A percentile compares a stretch with the other conserved stretches of the same genome.
Conservation (phyloP, 2,329 filamentous ascomycete genomes). For the Penicillium frequentans region DNA sequence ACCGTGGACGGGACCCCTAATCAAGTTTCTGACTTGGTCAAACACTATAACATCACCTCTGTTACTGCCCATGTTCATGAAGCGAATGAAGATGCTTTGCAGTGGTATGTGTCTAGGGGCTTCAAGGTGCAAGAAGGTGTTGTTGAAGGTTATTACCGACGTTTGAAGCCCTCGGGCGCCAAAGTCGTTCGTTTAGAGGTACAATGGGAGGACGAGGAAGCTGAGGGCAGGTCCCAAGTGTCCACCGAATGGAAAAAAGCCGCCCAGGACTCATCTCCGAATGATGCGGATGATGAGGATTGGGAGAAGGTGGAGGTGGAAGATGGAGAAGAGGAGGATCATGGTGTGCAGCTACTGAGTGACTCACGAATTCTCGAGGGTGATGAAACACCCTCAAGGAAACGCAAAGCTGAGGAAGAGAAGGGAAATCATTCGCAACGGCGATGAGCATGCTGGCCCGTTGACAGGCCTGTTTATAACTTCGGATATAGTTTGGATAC, state of each 20-base stretch:
- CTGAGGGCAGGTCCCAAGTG: neutral
- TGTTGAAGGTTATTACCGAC: constrained; percentile 60
- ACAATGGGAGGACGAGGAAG: constrained; percentile 24
- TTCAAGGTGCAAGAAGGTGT: constrained; percentile 53
- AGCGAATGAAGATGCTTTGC: constrained; percentile 58
- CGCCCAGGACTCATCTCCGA: neutral
- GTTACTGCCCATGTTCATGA: constrained; percentile 67
- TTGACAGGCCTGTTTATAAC: neutral
- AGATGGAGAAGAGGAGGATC: constrained; percentile 34
- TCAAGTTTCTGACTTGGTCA: constrained; percentile 39
- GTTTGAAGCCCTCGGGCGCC: constrained; percentile 57
- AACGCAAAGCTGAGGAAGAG: constrained; percentile 35
- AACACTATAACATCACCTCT: constrained; percentile 50
- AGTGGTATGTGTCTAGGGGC: constrained; percentile 61
- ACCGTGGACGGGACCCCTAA: constrained; percentile 9
- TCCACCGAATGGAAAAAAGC: neutral
- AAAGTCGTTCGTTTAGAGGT: constrained; percentile 48
- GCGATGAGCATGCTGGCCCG: neutral
- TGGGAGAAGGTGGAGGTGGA: constrained; percentile 45
- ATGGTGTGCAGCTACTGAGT: constrained; percentile 31
- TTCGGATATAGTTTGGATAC: neutral
- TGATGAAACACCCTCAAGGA: constrained; percentile 19
- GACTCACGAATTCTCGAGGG: constrained; percentile 35
- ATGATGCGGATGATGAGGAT: constrained; percentile 38
- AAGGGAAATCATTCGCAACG: constrained; percentile 9